Conservation (phyloP, 2,329 filamentous ascomycete species). For the Dryadomyces quercus-mongolicae region DNA sequence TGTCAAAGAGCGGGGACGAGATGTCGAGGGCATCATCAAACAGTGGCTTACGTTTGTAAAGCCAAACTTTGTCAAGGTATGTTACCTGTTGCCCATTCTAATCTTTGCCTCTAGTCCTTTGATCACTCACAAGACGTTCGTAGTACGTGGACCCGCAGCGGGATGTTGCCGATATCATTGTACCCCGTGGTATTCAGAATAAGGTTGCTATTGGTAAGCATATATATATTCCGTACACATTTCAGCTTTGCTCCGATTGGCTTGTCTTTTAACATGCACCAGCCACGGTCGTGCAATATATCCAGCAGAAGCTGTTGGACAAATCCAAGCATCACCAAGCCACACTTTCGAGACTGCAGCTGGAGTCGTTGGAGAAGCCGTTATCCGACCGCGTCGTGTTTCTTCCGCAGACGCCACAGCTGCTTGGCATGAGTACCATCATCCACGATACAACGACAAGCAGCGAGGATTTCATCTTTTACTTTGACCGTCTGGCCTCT, state of each 20-base stretch:
- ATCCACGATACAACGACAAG: constrained; percentile 68
- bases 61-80: constrained; percentile 77
- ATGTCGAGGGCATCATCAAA: constrained; percentile 92
- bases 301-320: constrained; percentile 72
- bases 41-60: constrained; percentile 97
- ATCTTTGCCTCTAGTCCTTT: background rate
- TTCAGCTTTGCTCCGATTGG: background rate
- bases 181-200: constrained; percentile 90
- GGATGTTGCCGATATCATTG: constrained; percentile 86
- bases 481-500: constrained; percentile 83
- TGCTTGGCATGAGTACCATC: constrained; percentile 81
- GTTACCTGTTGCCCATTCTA: background rate
- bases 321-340: constrained; percentile 77
- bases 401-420: constrained; percentile 65
- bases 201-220: constrained; percentile 68
- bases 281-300: constrained; percentile 91
- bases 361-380: constrained; percentile 56
- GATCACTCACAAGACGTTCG: background rate
- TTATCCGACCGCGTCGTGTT: constrained; percentile 65
- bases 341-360: constrained; percentile 64
- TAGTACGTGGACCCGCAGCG: constrained; percentile 83
- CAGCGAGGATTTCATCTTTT: constrained; percentile 91
- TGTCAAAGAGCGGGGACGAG: constrained; percentile 76
- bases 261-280: background rate
- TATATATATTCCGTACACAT: background rate